Evolutionary conservation across 202 grass and related monocot genomes (phyloP).

Genomic region (Setaria viridis): DNA sequence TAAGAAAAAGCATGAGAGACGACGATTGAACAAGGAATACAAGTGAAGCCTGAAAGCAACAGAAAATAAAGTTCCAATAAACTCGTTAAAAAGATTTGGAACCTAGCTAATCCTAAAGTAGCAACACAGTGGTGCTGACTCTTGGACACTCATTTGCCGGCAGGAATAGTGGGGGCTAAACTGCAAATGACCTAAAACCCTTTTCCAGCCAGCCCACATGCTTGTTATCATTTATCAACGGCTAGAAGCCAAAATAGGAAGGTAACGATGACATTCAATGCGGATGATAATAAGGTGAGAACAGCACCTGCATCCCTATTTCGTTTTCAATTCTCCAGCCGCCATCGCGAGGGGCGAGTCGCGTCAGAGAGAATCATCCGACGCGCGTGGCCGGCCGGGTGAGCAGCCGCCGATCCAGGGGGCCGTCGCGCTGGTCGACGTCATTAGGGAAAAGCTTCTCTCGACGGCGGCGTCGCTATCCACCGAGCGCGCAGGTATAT

Average conservation of each 20-base stretch:
- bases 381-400: neutral
- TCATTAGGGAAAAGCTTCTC: neutral
- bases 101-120: too few species aligned
- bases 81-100: too few species aligned
- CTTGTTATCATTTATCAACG: too few species aligned
- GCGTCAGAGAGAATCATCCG: neutral
- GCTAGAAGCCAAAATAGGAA: neutral
- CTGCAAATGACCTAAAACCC: too few species aligned
- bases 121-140: too few species aligned
- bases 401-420: neutral
- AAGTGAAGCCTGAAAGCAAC: too few species aligned
- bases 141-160: too few species aligned
- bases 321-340: neutral
- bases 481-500: neutral
- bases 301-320: neutral
- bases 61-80: too few species aligned
- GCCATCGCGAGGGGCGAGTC: neutral
- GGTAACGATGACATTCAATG: neutral
- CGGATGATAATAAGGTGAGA: neutral
- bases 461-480: neutral
- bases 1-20: too few species aligned
- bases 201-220: too few species aligned
- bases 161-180: too few species aligned
- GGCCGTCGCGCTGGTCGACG: neutral
- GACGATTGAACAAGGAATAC: too few species aligned